Evolutionary conservation across 2,329 filamentous ascomycete species (phyloP).

Genomic region (Colletotrichum navitas): DNA sequence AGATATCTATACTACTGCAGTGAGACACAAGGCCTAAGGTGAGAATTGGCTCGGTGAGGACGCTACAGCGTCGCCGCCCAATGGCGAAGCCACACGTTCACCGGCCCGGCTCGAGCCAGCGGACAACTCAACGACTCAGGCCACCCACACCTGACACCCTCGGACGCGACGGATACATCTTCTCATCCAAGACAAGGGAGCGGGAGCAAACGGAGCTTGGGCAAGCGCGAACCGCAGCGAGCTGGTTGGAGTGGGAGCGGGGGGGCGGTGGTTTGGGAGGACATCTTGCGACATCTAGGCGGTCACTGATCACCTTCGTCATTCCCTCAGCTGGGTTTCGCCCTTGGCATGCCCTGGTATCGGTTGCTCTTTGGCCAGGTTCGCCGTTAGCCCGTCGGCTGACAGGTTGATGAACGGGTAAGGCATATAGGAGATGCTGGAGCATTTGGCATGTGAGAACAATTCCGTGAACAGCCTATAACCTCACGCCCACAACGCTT

Average conservation of each 20-base stretch:
- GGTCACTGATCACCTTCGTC: conserved; percentile 6
- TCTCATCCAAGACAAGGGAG: background rate
- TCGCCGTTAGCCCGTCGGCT: background rate
- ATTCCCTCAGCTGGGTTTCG: background rate
- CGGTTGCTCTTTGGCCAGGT: background rate
- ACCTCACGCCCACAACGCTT: background rate
- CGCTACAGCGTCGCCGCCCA: conserved; percentile 21
- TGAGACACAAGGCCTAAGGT: background rate
- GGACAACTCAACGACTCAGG: background rate
- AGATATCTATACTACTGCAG: background rate
- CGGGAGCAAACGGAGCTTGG: background rate
- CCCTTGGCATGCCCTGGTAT: background rate
- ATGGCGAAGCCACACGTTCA: conserved; percentile 29
- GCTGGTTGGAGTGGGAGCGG: no score
- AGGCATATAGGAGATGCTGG: background rate
- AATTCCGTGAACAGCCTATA: background rate
- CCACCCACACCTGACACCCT: background rate
- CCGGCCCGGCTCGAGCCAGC: background rate
- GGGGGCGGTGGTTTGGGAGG: background rate
- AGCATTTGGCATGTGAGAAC: background rate
- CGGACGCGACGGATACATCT: no score
- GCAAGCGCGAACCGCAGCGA: background rate
- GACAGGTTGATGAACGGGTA: background rate
- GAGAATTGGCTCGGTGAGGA: background rate
- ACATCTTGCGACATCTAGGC: background rate